Evolutionary conservation across 2,329 filamentous ascomycete genomes (phyloP).

Genomic region (Phymatotrichopsis omnivora): DNA sequence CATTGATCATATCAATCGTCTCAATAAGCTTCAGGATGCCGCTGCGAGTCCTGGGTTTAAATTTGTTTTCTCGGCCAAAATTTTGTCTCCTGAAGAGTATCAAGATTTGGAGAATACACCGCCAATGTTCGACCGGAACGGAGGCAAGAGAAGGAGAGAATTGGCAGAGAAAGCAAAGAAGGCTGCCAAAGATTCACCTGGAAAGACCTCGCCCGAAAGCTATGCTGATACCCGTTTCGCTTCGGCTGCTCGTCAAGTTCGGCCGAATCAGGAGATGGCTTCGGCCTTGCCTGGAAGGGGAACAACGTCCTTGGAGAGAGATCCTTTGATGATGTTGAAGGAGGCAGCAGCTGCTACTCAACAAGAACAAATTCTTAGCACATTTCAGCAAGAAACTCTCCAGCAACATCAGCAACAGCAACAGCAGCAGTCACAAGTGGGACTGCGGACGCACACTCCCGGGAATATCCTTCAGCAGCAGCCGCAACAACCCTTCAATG

Average conservation of each 20-base stretch:
- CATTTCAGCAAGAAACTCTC: slow-evolving; percentile 27
- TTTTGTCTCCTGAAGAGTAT: slow-evolving; percentile 29
- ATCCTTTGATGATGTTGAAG: slow-evolving; percentile 16
- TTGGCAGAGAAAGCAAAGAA: slow-evolving; percentile 54
- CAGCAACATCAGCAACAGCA: slow-evolving; percentile 27
- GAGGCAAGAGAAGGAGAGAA: slow-evolving; percentile 68
- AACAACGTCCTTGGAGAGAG: slow-evolving; percentile 21
- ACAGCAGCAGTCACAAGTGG: slow-evolving; percentile 9
- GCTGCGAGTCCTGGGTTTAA: slow-evolving; percentile 24
- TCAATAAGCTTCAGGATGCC: slow-evolving; percentile 20
- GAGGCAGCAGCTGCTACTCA: slow-evolving; percentile 11
- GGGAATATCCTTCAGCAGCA: slow-evolving; percentile 23
- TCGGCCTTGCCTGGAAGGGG: slow-evolving; percentile 17
- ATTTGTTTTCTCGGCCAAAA: slow-evolving; percentile 24
- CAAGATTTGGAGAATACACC: slow-evolving; percentile 48
- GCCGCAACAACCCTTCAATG: slow-evolving; percentile 23
- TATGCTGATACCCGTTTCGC: no score
- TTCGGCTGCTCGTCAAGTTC: no score
- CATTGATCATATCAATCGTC: slow-evolving; percentile 20
- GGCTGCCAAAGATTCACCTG: slow-evolving; percentile 44
- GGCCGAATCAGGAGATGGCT: slow-evolving; percentile 22
- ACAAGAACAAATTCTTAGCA: slow-evolving; percentile 18
- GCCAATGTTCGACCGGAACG: slow-evolving; percentile 70
- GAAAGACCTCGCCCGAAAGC: slow-evolving; percentile 22
- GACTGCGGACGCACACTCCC: slow-evolving; percentile 25